Evolutionary conservation across 2,329 filamentous ascomycete species (phyloP).

Genomic region (Cladophialophora carrionii): DNA sequence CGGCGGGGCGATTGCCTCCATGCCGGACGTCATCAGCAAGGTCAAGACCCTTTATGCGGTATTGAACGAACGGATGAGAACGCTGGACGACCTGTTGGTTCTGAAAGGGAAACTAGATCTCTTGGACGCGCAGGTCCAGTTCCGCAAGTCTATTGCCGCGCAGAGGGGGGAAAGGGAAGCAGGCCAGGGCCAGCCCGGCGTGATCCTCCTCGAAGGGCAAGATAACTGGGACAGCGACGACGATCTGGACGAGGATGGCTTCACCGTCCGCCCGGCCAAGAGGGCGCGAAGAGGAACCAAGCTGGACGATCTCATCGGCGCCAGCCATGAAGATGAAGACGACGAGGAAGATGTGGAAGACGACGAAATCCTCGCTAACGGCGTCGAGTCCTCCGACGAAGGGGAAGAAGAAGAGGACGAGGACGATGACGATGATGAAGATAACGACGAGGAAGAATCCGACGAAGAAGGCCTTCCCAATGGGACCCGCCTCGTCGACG

Average conservation of each 20-base stretch:
- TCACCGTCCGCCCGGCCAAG: conserved; percentile 22
- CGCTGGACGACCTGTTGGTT: conserved; percentile 77
- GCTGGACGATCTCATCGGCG: conserved; percentile 34
- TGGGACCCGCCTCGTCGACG: conserved; percentile 34
- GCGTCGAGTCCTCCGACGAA: conserved; percentile 54
- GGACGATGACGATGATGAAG: conserved; percentile 59
- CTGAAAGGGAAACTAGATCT: conserved; percentile 96
- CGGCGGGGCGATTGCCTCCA: conserved; percentile 84
- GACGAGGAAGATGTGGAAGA: conserved; percentile 13
- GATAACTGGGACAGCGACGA: conserved; percentile 49
- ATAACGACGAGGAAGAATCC: neutral
- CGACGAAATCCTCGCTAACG: conserved; percentile 42
- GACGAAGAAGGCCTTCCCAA: conserved; percentile 39
- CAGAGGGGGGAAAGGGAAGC: conserved; percentile 53
- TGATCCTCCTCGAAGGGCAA: conserved; percentile 83
- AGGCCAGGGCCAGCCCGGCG: conserved; percentile 63
- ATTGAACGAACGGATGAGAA: conserved; percentile 80
- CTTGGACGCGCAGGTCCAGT: conserved; percentile 83
- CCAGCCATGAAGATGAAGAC: conserved; percentile 20
- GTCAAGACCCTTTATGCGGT: conserved; percentile 82
- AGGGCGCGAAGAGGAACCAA: conserved; percentile 33
- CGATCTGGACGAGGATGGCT: conserved; percentile 46
- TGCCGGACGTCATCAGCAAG: conserved; percentile 78
- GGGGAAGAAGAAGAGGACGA: conserved; percentile 63
- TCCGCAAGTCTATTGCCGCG: conserved; percentile 66